Percentiles rank a stretch among this genome's conserved stretches.
These are phyloP conservation scores for Tardiomyces blankii DNA, from an alignment of 1,139 yeast genomes.

Conservation along the genomic window DNA sequence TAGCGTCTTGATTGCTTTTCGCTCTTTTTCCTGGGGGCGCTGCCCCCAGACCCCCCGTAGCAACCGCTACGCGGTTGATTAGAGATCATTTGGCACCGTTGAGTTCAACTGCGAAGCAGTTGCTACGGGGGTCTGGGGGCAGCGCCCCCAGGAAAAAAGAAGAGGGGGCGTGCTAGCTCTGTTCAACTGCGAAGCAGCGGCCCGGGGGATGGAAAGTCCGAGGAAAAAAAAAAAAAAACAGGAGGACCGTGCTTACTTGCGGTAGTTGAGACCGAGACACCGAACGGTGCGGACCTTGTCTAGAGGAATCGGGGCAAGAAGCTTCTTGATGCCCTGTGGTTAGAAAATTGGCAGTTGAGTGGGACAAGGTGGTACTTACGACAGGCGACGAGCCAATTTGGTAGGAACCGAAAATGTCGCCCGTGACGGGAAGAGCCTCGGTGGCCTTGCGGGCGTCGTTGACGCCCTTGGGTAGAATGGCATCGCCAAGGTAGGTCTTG, in stretches of 20 bases:
- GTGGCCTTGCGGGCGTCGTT: constrained; percentile 24
- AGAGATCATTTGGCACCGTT: too few species aligned
- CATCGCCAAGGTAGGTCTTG: constrained; percentile 34
- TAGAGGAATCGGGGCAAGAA: constrained; percentile 32
- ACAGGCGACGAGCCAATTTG: constrained; percentile 12
- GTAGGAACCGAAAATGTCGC: constrained; percentile 33
- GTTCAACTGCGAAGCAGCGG: too few species aligned
- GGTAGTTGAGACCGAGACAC: constrained; percentile 25
- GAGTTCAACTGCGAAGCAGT: background rate
- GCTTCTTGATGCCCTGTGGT: constrained; percentile 19
- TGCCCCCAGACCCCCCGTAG: too few species aligned
- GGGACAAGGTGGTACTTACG: constrained; percentile 4
- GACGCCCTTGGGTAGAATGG: constrained; percentile 24
- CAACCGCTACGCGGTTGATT: too few species aligned
- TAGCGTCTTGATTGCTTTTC: background rate
- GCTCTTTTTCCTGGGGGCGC: too few species aligned
- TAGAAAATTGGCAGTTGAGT: background rate
- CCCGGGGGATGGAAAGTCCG: too few species aligned
- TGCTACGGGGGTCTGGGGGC: too few species aligned
- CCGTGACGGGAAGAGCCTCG: constrained; percentile 30
- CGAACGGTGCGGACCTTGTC: constrained; percentile 30
- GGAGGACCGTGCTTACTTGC: constrained; percentile 17
- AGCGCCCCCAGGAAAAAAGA: too few species aligned
- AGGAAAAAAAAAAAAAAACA: too few species aligned
- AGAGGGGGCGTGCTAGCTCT: too few species aligned